A percentile compares a stretch with the other conserved stretches of the same genome.
These are phyloP conservation scores for Yamadazyma laniorum DNA, from an alignment of 805 yeast genomes.

Conservation along the genomic window DNA sequence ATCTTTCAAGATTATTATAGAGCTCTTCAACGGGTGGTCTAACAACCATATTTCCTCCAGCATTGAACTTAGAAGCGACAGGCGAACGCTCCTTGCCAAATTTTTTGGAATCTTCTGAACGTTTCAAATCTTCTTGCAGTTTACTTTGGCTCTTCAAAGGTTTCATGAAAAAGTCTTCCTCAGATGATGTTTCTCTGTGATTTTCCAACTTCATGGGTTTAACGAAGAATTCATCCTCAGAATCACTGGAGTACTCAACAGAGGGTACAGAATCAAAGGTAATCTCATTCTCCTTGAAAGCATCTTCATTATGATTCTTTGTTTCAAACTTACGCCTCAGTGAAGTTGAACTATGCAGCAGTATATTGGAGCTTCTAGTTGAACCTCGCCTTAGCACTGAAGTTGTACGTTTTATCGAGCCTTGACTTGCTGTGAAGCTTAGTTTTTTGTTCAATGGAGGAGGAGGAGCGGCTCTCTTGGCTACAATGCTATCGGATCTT, in stretches of 20 bases:
- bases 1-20: conserved; percentile 85
- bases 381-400: conserved; percentile 10
- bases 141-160: conserved; percentile 7
- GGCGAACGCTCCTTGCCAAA: background rate
- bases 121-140: background rate
- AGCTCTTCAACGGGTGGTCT: conserved; percentile 96
- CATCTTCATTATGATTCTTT: conserved; percentile 29
- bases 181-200: conserved; percentile 19
- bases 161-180: conserved; percentile 63
- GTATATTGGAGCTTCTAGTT: conserved; percentile 13
- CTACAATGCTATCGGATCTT: conserved; percentile 45
- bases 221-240: conserved; percentile 30
- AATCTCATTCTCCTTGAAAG: conserved; percentile 68
- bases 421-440: conserved; percentile 8
- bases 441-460: conserved; percentile 44
- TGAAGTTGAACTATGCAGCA: conserved; percentile 6
- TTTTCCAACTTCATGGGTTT: conserved; percentile 22
- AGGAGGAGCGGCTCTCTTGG: conserved; percentile 70
- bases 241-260: conserved; percentile 24
- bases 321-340: conserved; percentile 12
- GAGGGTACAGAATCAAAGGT: conserved; percentile 73
- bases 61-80: background rate
- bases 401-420: conserved; percentile 6
- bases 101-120: background rate
- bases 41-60: conserved; percentile 48